A percentile compares a stretch with the other conserved stretches of the same genome.
These are phyloP conservation scores for Leishmania mexicana DNA, from an alignment of 208 protist species.

Conservation along the genomic window DNA sequence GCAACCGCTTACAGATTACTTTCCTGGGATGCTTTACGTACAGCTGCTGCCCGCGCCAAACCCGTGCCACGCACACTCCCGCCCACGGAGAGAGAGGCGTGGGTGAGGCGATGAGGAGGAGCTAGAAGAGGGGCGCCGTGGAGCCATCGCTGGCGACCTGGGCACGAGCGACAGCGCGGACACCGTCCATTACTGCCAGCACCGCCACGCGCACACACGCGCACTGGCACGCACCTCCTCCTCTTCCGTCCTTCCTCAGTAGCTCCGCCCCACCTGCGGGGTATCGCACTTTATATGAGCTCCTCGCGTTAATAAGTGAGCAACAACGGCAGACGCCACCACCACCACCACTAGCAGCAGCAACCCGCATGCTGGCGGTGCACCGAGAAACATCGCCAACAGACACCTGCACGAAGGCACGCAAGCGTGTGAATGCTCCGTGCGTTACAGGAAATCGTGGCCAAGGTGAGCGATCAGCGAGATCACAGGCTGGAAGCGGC, in stretches of 20 bases:
- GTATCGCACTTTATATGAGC: background rate
- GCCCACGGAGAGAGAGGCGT: background rate
- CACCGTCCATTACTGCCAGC: background rate
- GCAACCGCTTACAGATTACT: too few species aligned
- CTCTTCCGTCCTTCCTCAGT: background rate
- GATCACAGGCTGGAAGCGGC: conserved; percentile 79
- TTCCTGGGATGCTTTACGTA: too few species aligned
- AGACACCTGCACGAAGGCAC: background rate
- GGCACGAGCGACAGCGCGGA: background rate
- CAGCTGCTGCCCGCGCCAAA: too few species aligned
- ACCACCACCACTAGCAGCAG: background rate
- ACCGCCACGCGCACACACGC: background rate
- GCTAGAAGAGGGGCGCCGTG: background rate
- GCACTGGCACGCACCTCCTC: background rate
- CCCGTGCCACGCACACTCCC: too few species aligned
- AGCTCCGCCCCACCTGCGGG: background rate
- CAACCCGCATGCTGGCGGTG: background rate
- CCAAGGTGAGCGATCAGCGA: conserved; percentile 76
- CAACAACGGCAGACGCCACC: background rate
- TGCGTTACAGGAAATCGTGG: conserved; percentile 67
- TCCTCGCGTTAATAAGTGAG: background rate
- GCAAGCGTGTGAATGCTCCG: background rate
- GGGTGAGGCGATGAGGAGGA: background rate
- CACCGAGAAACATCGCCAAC: background rate
- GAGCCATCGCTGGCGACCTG: background rate